phyloP scores from a whole-genome alignment of 169 alveolate genomes.

The Plasmodium cynomolgi region DNA sequence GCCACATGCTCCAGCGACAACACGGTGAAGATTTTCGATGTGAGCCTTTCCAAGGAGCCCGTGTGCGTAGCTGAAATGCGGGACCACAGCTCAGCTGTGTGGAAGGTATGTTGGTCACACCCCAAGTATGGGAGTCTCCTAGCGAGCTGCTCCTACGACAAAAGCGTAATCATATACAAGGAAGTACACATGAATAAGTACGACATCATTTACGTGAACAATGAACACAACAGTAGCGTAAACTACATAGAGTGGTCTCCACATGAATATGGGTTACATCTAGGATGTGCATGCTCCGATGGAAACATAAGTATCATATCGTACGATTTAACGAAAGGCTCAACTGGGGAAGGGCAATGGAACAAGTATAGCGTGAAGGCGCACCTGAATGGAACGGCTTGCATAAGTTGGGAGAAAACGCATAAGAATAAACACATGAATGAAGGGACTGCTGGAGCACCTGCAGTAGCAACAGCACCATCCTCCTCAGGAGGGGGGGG shows the following conservation, averaged over 20 bases:
- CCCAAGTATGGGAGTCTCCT: constrained; percentile 91
- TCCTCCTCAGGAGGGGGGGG: neutral
- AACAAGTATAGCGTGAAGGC: constrained; percentile 80
- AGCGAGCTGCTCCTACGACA: constrained; percentile 92
- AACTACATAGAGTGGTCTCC: constrained; percentile 88
- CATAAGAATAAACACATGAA: constrained; percentile 64
- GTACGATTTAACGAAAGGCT: constrained; percentile 35
- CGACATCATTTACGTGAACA: constrained; percentile 82
- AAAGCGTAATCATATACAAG: constrained; percentile 87
- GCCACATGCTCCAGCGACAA: constrained; percentile 91
- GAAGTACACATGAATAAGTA: constrained; percentile 80
- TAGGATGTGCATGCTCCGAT: constrained; percentile 86
- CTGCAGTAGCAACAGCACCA: neutral
- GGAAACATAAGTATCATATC: constrained; percentile 82
- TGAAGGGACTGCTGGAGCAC: constrained; percentile 18
- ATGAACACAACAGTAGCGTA: constrained; percentile 84
- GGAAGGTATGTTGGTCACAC: constrained; percentile 92
- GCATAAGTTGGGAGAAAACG: constrained; percentile 88
- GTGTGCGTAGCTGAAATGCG: constrained; percentile 75
- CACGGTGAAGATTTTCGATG: constrained; percentile 82
- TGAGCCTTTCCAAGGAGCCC: constrained; percentile 79
- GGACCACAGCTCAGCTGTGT: constrained; percentile 90
- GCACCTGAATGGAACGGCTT: constrained; percentile 87
- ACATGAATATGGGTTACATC: constrained; percentile 87
- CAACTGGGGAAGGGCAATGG: constrained; percentile 80